Base-by-base conservation (phyloP, 441 rosid species). In the Syzygium syzygioides region DNA sequence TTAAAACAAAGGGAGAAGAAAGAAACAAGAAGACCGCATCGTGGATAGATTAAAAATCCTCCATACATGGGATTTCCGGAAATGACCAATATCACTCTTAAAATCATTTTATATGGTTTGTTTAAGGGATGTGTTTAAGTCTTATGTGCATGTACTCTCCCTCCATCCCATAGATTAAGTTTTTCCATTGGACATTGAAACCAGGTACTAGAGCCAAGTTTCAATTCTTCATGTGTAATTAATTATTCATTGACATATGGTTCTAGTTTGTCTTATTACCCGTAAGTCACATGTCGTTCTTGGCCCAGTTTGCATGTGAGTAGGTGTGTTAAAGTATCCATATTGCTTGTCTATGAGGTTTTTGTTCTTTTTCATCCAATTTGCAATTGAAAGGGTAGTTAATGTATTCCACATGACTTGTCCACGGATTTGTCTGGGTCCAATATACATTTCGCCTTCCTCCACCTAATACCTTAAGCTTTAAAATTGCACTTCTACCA, bases 1-100 rank as follows among this genome's bases (percentile, higher is more conserved):
- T 87, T 83, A 71, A 90, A 85, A 89, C 37, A 41, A 87, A 37
- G 34, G 71, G 50, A 57, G 55, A 80, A 83, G 50, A 89, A 87
- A 87, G 85, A 85, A 55, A 76, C 85, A 88, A 90, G 79, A 89
- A 85, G 79, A 79, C 87, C 34, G 1, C 37, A 50, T 64, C 20
- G 66, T 6, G 26, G 76, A 55, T 9, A 62, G 41, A 37, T n/a
- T 45, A 62, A 71, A 71, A 34, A 68, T 68, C 45, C 79, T 34
- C 34, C 15, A 34, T 34, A 68, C 8, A 34, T 66, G 11, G 79
- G 79, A 41, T 71, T 37, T 71, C 45, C 26, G 9, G 52, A 20
- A 71, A 71, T 71, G 83, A 71, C 83, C 52, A 20, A 71, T 37
- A 37, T 37, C 80, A 71, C 50, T 11, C 48, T 18, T 68, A 57